A percentile compares a stretch with the other conserved stretches of the same genome.
Evolutionary conservation across 352 stramenopile genomes (phyloP).

Genomic region (Globisporangium sylvaticum): DNA sequence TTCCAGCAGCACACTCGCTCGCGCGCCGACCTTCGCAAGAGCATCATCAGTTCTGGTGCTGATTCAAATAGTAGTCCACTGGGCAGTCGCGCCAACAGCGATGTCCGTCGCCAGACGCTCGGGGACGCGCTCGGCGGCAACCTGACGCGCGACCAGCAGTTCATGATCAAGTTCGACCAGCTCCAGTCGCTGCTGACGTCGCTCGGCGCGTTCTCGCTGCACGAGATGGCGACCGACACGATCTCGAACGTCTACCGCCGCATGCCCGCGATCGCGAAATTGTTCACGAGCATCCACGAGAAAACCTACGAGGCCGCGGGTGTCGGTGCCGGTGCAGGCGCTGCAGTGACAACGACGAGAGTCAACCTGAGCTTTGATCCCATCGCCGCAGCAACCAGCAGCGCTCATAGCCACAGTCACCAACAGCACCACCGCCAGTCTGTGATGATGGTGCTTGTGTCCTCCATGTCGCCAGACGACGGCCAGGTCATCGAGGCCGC

Average conservation of each 20-base stretch:
- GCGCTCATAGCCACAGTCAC: not conserved
- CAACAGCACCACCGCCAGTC: not conserved
- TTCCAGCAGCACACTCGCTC: not conserved
- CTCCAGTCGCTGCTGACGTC: conserved; percentile 45
- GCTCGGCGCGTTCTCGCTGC: conserved; percentile 32
- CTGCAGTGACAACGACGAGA: not conserved
- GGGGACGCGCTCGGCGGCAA: conserved; percentile 14
- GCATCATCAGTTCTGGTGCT: not conserved
- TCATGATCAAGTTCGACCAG: conserved; percentile 61
- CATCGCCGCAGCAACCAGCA: conserved; percentile 3
- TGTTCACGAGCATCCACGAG: conserved; percentile 37
- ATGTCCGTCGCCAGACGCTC: not conserved
- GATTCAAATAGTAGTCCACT: not conserved
- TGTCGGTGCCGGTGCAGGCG: conserved; percentile 15
- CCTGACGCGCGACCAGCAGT: conserved; percentile 55
- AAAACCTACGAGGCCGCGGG: conserved; percentile 41
- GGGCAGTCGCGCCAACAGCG: conserved; percentile 1
- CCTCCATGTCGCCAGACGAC: conserved; percentile 5
- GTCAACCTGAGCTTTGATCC: conserved; percentile 4
- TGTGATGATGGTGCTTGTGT: not conserved
- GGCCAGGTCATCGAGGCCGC: conserved; percentile 33
- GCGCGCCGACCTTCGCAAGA: not conserved
- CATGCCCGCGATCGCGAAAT: conserved; percentile 34
- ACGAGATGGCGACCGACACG: conserved; percentile 48
- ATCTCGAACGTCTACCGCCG: conserved; percentile 49